Percentiles rank a stretch among this genome's conserved stretches.
phyloP scores from a whole-genome alignment of 1,139 yeast genomes.

The Magnusiomyces clavatus region DNA sequence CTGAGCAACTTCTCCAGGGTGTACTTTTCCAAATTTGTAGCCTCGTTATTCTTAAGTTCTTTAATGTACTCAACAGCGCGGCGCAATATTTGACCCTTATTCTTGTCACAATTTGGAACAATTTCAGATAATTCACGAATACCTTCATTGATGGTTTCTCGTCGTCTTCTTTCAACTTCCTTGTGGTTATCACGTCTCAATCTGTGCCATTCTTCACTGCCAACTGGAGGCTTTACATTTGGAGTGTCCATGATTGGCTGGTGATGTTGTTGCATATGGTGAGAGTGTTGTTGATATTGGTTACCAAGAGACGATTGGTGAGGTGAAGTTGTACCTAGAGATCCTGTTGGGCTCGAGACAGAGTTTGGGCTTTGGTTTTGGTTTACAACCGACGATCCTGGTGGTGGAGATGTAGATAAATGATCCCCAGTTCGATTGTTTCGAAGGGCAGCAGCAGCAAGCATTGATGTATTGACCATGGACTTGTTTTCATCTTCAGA shows the following conservation, averaged over 20 bases:
- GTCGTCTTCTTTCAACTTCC: slow-evolving; percentile 93
- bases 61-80: slow-evolving; percentile 86
- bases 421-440: not conserved
- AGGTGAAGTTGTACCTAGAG: not conserved
- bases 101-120: slow-evolving; percentile 83
- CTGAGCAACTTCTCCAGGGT: slow-evolving; percentile 84
- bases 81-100: slow-evolving; percentile 81
- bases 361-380: not conserved
- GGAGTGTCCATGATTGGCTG: slow-evolving; percentile 2
- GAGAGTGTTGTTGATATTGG: slow-evolving; percentile 1
- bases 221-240: slow-evolving; percentile 36
- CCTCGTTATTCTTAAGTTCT: slow-evolving; percentile 81
- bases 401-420: not conserved
- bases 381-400: not conserved
- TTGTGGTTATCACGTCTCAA: slow-evolving; percentile 86
- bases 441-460: not conserved
- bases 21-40: slow-evolving; percentile 85
- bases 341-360: not conserved
- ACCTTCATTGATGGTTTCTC: slow-evolving; percentile 87
- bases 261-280: slow-evolving; percentile 4
- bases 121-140: slow-evolving; percentile 74
- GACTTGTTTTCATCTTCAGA: not conserved
- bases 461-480: slow-evolving; percentile 1
- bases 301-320: not conserved
- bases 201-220: slow-evolving; percentile 81